Conservation (phyloP, 2,329 filamentous ascomycete genomes). For the Parastagonospora nodorum region DNA sequence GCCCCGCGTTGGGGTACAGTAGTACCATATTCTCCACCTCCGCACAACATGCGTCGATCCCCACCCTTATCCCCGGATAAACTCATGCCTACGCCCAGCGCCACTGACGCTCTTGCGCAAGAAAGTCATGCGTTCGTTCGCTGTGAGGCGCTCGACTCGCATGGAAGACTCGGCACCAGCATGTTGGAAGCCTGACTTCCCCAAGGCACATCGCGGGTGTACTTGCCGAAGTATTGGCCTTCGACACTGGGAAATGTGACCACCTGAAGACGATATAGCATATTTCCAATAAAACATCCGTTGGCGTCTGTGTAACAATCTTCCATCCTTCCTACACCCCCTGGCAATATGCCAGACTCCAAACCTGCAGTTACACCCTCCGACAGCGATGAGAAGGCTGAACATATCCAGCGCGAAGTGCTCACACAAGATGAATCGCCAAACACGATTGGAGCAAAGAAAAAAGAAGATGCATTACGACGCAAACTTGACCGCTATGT, state of each 20-base stretch:
- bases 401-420: conserved; percentile 21
- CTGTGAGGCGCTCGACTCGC: background rate
- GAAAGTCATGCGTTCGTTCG: background rate
- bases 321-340: no score
- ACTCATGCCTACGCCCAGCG: background rate
- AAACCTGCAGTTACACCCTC: conserved; percentile 5
- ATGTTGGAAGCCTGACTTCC: no score
- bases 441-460: conserved; percentile 16
- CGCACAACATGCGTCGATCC: background rate
- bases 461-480: conserved; percentile 33
- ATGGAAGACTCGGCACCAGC: no score
- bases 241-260: no score
- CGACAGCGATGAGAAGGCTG: conserved; percentile 16
- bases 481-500: conserved; percentile 41
- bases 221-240: no score
- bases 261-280: no score
- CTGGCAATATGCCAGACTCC: background rate
- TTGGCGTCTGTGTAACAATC: no score
- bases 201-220: no score
- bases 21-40: background rate
- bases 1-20: background rate
- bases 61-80: background rate
- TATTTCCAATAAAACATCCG: background rate
- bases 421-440: conserved; percentile 26
- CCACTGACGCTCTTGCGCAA: conserved; percentile 1